These are phyloP conservation scores for Linnemannia zychae DNA, from an alignment of 192 early-diverging fungal species.

Conservation along the genomic window DNA sequence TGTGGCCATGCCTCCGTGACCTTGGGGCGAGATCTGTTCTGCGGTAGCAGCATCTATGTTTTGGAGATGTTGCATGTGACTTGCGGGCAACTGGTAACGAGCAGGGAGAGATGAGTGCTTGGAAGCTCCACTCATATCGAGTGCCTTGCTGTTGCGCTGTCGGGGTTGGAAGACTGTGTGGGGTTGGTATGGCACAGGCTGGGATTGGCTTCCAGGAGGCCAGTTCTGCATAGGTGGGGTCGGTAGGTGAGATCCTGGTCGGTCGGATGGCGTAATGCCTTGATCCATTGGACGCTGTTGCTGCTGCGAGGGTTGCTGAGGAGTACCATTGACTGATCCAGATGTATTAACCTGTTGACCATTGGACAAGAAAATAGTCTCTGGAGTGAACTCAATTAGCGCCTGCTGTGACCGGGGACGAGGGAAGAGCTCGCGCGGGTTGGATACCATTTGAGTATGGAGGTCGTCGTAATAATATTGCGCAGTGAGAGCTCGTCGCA, in stretches of 20 bases:
- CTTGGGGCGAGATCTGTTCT: background rate
- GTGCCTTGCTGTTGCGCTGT: background rate
- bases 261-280: background rate
- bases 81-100: slow-evolving; percentile 24
- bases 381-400: slow-evolving; percentile 12
- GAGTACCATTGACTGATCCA: background rate
- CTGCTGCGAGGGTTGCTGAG: background rate
- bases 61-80: slow-evolving; percentile 29
- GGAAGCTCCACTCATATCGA: background rate
- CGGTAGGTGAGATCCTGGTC: background rate
- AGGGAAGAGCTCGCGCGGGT: slow-evolving; percentile 31
- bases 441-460: slow-evolving; percentile 21
- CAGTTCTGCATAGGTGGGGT: background rate
- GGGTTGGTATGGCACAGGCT: slow-evolving; percentile 22
- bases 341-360: slow-evolving; percentile 8
- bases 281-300: slow-evolving; percentile 4
- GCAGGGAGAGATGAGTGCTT: slow-evolving; percentile 40
- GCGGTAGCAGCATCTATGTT: background rate
- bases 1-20: background rate
- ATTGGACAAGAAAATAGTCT: slow-evolving; percentile 11
- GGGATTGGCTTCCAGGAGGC: background rate
- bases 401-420: slow-evolving; percentile 35
- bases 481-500: slow-evolving; percentile 32
- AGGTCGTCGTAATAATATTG: slow-evolving; percentile 49
- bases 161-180: slow-evolving; percentile 36